Conservation (phyloP, 192 early-diverging fungal genomes). For the Rhizophlyctis rosea region DNA sequence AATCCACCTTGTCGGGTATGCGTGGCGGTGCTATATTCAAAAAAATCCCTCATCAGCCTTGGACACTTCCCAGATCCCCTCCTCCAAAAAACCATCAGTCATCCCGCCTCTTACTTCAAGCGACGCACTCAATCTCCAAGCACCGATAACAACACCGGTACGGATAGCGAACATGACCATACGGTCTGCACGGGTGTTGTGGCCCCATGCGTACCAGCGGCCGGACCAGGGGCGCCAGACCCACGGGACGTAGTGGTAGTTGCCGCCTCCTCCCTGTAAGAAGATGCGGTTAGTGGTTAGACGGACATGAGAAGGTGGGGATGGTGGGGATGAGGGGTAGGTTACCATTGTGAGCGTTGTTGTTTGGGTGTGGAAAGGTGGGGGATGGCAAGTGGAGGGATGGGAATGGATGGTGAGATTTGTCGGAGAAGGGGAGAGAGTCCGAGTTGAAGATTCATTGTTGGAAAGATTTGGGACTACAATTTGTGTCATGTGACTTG, state of each 20-base stretch:
- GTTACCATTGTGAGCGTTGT: no score
- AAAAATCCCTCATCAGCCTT: neutral
- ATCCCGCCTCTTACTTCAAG: neutral
- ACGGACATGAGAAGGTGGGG: no score
- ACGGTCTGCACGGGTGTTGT: neutral
- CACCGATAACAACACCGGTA: slow-evolving; percentile 1
- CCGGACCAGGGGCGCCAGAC: slow-evolving; percentile 33
- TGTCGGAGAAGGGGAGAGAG: no score
- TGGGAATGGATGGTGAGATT: no score
- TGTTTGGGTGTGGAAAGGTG: no score
- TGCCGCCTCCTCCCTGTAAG: slow-evolving; percentile 45
- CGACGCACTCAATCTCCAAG: slow-evolving; percentile 35
- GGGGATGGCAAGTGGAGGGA: no score
- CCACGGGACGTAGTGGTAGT: slow-evolving; percentile 43
- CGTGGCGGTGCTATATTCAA: slow-evolving; percentile 31
- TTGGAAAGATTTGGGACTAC: no score
- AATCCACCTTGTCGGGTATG: slow-evolving; percentile 53
- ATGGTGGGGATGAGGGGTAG: no score
- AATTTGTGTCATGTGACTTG: no score
- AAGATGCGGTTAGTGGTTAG: no score
- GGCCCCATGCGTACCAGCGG: neutral
- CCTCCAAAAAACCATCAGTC: neutral
- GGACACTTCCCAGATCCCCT: neutral
- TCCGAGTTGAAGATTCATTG: no score
- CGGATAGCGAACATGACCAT: neutral